Evolutionary conservation across 257 asterid species (phyloP).

Genomic region (Nicotiana benthamiana): DNA sequence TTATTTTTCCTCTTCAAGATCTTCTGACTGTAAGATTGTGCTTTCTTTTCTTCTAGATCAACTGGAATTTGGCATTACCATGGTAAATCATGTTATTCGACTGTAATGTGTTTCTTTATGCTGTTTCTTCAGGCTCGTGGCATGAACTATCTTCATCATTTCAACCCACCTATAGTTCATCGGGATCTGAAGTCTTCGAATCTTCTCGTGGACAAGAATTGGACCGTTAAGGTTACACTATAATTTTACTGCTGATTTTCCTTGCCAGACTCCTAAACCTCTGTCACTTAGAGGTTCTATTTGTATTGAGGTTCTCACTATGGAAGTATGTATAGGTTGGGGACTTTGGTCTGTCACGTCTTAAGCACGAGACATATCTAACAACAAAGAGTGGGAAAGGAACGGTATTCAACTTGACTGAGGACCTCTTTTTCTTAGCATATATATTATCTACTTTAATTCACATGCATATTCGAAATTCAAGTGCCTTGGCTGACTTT

Average conservation of each 20-base stretch:
- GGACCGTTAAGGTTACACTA: conserved; percentile 84
- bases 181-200: conserved; percentile 96
- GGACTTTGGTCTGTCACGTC: conserved; percentile 94
- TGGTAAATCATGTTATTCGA: neutral
- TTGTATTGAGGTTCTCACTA: neutral
- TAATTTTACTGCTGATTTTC: neutral
- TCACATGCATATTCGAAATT: conserved; percentile 3
- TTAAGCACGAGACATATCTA: conserved; percentile 77
- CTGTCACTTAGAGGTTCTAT: neutral
- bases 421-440: conserved; percentile 7
- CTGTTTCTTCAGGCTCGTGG: conserved; percentile 69
- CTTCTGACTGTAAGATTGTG: neutral
- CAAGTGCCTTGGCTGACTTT: neutral
- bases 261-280: conserved; percentile 1
- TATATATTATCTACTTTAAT: conserved; percentile 1
- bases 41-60: neutral
- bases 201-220: conserved; percentile 95
- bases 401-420: conserved; percentile 52
- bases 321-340: conserved; percentile 58
- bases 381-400: conserved; percentile 86
- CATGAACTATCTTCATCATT: conserved; percentile 90
- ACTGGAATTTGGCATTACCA: neutral
- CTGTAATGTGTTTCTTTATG: neutral
- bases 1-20: neutral
- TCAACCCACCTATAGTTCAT: conserved; percentile 82